Evolutionary conservation across 2,329 filamentous ascomycete species (phyloP), one percentile per base, ranked within the genome.

Genomic region (Hansfordia pulvinata): DNA sequence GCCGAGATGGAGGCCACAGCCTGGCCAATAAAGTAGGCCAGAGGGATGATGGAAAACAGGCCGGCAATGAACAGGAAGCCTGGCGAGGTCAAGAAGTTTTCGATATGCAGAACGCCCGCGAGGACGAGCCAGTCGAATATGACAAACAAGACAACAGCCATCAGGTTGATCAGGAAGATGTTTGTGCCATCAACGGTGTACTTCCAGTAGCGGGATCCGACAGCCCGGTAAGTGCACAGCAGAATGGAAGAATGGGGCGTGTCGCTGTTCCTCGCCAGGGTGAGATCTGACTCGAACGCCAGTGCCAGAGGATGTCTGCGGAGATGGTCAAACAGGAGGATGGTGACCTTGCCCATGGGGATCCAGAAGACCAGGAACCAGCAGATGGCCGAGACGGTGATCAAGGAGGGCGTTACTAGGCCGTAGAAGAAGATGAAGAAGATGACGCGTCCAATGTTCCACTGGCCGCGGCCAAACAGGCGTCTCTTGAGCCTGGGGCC

Each of bases 291-390:
- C 53, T 96, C 83, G 51, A 98, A 98, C 1, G 84, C 88, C 31
- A 98, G 58, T 2, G 92, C 88, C 20, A 98, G 62, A 11, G 90
- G 90, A 52, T 96, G 90, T 24, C 90, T 78, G 28, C 88, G 76
- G 14, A 98, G 68, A 50, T 98, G 92, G 51, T 88, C 77, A 47
- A 93, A 82, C 10, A 98, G 62, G 30, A 96, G 70, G 35, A 88
- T 68, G 3, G 85, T 93, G 20, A 93, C 82, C 49, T 92, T 93
- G 42, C 86, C 92, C 90, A 98, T 98, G 7, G 90, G 92, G 28
- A 98, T 98, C 62, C 76, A 86, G 58, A 98, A 98, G 31, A 98
- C 90, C 38, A 96, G 54, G 45, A 98, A 77, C 86, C 88, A 98
- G 57, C 90, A 98, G 32, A 93, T 69, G 15, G 70, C 72, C 7